phyloP scores from a whole-genome alignment of 1,284 basidiomycete species.

The Lentinula novae-zelandiae region DNA sequence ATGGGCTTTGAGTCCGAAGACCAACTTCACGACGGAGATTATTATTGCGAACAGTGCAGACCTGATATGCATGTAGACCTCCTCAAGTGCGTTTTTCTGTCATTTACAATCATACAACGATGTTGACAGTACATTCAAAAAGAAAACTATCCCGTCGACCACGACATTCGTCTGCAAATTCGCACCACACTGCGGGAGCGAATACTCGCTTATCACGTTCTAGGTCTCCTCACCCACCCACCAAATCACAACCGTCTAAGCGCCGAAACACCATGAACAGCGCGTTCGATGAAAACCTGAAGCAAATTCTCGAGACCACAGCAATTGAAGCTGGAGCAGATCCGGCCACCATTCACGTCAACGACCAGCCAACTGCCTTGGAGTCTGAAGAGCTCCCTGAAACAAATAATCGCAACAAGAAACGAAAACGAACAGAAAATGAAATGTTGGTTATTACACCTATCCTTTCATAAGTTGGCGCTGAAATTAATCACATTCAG shows the following conservation, averaged over 20 bases:
- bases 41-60: slow-evolving; percentile 93
- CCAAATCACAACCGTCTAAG: slow-evolving; percentile 69
- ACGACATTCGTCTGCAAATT: slow-evolving; percentile 62
- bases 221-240: slow-evolving; percentile 59
- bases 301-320: slow-evolving; percentile 69
- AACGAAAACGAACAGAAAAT: slow-evolving; percentile 71
- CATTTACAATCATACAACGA: not conserved
- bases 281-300: slow-evolving; percentile 85
- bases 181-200: slow-evolving; percentile 39
- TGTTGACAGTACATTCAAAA: not conserved
- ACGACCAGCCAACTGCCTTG: not conserved
- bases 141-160: slow-evolving; percentile 52
- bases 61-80: slow-evolving; percentile 84
- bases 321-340: slow-evolving; percentile 59
- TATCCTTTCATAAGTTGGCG: not conserved
- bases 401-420: slow-evolving; percentile 60
- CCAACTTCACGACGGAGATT: slow-evolving; percentile 75
- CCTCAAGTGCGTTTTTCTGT: slow-evolving; percentile 53
- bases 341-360: not conserved
- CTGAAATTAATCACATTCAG: slow-evolving; percentile 14
- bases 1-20: slow-evolving; percentile 91
- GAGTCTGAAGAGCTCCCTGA: slow-evolving; percentile 39
- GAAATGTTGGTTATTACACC: slow-evolving; percentile 49
- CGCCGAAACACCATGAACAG: slow-evolving; percentile 97
- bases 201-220: slow-evolving; percentile 64